These are phyloP conservation scores for Chlorella sp. DNA, from an alignment of 139 green algal species.

Conservation along the genomic window DNA sequence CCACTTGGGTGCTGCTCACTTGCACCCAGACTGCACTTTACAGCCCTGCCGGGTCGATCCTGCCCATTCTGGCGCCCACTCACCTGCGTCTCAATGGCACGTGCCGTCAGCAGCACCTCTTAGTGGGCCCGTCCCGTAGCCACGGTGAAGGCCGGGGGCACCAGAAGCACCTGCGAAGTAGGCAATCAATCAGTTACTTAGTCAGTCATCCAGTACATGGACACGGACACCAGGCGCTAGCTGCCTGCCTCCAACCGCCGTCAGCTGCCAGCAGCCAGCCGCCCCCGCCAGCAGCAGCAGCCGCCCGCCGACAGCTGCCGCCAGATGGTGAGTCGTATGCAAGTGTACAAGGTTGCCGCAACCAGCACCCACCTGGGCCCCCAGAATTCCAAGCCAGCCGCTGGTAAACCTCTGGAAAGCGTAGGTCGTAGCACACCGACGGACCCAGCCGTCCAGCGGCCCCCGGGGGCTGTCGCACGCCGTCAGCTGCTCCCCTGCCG, in stretches of 20 bases:
- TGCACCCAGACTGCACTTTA: too few species aligned
- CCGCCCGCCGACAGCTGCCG: too few species aligned
- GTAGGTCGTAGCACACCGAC: conserved; percentile 95
- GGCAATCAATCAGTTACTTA: too few species aligned
- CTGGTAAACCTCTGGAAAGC: conserved; percentile 96
- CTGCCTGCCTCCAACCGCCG: too few species aligned
- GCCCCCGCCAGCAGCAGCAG: too few species aligned
- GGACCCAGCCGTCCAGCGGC: conserved; percentile 84
- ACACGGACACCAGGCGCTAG: too few species aligned
- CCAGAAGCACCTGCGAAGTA: conserved; percentile 46
- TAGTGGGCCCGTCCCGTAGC: conserved; percentile 86
- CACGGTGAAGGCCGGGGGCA: conserved; percentile 81
- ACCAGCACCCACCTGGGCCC: conserved; percentile 66
- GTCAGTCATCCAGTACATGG: too few species aligned
- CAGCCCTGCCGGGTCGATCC: neutral
- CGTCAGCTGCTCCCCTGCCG: conserved; percentile 57
- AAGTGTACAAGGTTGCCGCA: too few species aligned
- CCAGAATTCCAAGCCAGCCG: conserved; percentile 73
- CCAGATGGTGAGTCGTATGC: too few species aligned
- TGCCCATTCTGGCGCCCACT: too few species aligned
- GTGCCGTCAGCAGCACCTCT: conserved; percentile 93
- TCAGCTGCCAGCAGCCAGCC: too few species aligned
- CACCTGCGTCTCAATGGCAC: conserved; percentile 89
- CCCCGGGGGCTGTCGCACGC: conserved; percentile 77
- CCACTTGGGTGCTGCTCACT: too few species aligned